Evolutionary conservation across 1,284 basidiomycete genomes (phyloP).

Genomic region (Irpex sp.): DNA sequence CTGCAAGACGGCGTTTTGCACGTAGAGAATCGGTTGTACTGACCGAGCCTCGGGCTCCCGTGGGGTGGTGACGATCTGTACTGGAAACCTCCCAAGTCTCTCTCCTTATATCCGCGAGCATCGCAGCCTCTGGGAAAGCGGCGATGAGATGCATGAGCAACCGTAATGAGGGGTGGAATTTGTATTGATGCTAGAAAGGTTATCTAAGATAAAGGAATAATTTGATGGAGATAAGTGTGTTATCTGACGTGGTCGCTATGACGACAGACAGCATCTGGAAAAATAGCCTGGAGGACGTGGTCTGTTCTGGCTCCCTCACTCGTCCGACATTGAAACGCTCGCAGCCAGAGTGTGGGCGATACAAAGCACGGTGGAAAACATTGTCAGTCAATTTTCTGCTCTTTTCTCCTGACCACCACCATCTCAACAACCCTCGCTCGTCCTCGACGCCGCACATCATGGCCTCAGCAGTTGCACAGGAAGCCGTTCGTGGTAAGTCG

Average conservation of each 20-base stretch:
- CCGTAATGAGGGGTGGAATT: not conserved
- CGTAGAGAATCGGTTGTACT: not conserved
- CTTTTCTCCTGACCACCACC: not conserved
- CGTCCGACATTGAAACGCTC: not conserved
- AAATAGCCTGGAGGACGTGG: not conserved
- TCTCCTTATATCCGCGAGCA: not conserved
- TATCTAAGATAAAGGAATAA: not conserved
- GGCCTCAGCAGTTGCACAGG: constrained; percentile 19
- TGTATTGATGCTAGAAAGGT: not conserved
- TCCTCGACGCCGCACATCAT: constrained; percentile 5
- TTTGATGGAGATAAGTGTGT: not conserved
- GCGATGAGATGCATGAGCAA: no score
- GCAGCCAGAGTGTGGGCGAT: not conserved
- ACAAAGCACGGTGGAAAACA: not conserved
- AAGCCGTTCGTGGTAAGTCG: constrained; percentile 15
- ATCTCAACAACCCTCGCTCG: not conserved
- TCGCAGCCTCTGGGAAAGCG: not conserved
- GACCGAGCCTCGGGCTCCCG: not conserved
- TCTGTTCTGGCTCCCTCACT: not conserved
- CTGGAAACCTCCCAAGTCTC: not conserved
- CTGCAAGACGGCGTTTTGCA: no score
- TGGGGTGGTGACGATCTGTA: not conserved
- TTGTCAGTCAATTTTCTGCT: not conserved
- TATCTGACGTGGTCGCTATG: not conserved
- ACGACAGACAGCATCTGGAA: not conserved